A percentile compares a stretch with the other conserved stretches of the same genome.
Evolutionary conservation across 257 asterid genomes (phyloP).

Genomic region (Przewalskia tangutica): DNA sequence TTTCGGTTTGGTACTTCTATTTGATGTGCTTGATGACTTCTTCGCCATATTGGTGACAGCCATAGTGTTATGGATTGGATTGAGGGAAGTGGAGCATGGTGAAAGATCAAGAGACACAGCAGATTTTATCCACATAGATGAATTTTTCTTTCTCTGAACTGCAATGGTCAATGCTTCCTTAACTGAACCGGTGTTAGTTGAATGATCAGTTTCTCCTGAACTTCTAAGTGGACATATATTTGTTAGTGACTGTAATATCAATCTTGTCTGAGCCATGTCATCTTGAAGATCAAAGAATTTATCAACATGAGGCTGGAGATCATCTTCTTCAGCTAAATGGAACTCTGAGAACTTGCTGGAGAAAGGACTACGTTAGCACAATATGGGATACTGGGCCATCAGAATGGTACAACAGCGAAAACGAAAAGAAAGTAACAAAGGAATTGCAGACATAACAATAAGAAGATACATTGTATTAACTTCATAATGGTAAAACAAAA

Average conservation of each 20-base stretch:
- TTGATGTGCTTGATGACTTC: slow-evolving; percentile 14
- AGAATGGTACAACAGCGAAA: neutral
- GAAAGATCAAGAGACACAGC: slow-evolving; percentile 61
- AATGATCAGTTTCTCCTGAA: slow-evolving; percentile 24
- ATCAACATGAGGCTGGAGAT: slow-evolving; percentile 48
- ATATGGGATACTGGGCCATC: slow-evolving; percentile 20
- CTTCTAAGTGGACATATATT: slow-evolving; percentile 35
- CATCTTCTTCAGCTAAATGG: slow-evolving; percentile 36
- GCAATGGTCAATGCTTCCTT: slow-evolving; percentile 40
- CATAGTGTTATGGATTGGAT: slow-evolving; percentile 8
- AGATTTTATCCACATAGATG: slow-evolving; percentile 48
- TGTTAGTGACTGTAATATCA: slow-evolving; percentile 48
- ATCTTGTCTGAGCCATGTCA: slow-evolving; percentile 31
- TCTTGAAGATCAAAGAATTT: slow-evolving; percentile 43
- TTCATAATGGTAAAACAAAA: neutral
- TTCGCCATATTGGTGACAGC: slow-evolving; percentile 12
- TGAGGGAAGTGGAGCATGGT: slow-evolving; percentile 13
- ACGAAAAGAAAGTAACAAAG: neutral
- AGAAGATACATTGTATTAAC: neutral
- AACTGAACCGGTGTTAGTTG: slow-evolving; percentile 22
- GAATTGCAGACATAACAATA: neutral
- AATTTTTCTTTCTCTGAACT: slow-evolving; percentile 47
- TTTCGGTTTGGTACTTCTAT: slow-evolving; percentile 18
- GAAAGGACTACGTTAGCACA: neutral
- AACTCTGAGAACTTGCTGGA: slow-evolving; percentile 57